These are phyloP conservation scores for Lactarius deliciosus DNA, from an alignment of 768 basidiomycete species.

Conservation along the genomic window DNA sequence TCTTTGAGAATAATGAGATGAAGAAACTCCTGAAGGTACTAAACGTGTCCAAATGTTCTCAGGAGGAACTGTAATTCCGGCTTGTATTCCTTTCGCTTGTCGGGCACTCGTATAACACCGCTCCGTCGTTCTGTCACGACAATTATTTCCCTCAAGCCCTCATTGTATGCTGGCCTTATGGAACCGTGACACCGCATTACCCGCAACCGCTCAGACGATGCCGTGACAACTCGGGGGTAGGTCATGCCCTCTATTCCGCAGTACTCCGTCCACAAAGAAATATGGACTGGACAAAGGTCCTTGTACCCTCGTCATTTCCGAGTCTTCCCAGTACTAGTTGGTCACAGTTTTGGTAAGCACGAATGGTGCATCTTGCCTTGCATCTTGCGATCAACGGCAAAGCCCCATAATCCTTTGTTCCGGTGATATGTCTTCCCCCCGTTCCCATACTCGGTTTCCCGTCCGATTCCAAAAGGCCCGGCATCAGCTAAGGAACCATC, in stretches of 20 bases:
- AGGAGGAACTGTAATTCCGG: background rate
- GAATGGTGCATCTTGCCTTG: background rate
- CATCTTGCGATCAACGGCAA: background rate
- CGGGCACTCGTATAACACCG: background rate
- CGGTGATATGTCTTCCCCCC: background rate
- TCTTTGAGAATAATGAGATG: conserved; percentile 27
- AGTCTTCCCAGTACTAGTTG: too few relatives aligned
- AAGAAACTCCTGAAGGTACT: conserved; percentile 15
- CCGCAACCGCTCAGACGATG: too few relatives aligned
- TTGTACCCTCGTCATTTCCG: too few relatives aligned
- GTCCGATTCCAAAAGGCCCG: background rate
- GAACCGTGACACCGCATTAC: too few relatives aligned
- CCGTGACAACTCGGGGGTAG: too few relatives aligned
- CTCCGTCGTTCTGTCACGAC: too few relatives aligned
- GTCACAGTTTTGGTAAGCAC: background rate
- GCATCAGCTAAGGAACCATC: background rate
- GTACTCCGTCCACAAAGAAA: too few relatives aligned
- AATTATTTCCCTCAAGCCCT: background rate
- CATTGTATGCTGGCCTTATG: background rate
- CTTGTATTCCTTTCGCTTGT: background rate
- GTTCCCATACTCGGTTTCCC: background rate
- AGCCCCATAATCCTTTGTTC: background rate
- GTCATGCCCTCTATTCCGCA: too few relatives aligned
- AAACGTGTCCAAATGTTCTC: background rate
- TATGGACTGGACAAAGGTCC: too few relatives aligned